These are phyloP conservation scores for Rhodosporidiobolus odoratus DNA, from an alignment of 768 basidiomycete genomes.

Conservation along the genomic window DNA sequence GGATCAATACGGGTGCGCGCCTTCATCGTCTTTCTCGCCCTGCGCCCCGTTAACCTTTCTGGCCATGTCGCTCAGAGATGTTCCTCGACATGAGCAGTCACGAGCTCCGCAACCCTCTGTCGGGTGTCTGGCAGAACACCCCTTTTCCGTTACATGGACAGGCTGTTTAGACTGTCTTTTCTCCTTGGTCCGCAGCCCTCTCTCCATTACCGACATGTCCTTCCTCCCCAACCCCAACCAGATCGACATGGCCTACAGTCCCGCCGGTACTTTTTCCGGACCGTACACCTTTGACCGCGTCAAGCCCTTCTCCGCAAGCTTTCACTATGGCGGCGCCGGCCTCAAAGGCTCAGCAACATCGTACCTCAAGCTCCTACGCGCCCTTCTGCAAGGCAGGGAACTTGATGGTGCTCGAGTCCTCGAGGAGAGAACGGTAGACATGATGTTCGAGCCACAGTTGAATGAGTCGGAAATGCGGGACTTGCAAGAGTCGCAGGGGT, in stretches of 20 bases:
- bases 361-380: slow-evolving; percentile 41
- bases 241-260: not conserved
- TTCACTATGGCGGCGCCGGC: slow-evolving; percentile 37
- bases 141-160: not conserved
- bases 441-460: slow-evolving; percentile 25
- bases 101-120: slow-evolving; percentile 36
- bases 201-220: slow-evolving; percentile 41
- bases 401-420: slow-evolving; percentile 18
- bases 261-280: not conserved
- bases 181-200: slow-evolving; percentile 29
- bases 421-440: slow-evolving; percentile 20
- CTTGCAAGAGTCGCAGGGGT: not conserved
- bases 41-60: not conserved
- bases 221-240: slow-evolving; percentile 35
- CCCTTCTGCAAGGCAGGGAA: slow-evolving; percentile 34
- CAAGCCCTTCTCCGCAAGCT: slow-evolving; percentile 22
- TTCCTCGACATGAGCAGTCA: slow-evolving; percentile 29
- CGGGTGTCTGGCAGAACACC: slow-evolving; percentile 36
- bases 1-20: slow-evolving; percentile 17
- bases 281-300: slow-evolving; percentile 20
- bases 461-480: not conserved
- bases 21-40: not conserved
- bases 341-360: slow-evolving; percentile 41
- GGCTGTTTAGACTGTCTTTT: not conserved
- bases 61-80: not conserved